Conservation (phyloP, 305 asterid species). For the Fraxinus velutina region DNA sequence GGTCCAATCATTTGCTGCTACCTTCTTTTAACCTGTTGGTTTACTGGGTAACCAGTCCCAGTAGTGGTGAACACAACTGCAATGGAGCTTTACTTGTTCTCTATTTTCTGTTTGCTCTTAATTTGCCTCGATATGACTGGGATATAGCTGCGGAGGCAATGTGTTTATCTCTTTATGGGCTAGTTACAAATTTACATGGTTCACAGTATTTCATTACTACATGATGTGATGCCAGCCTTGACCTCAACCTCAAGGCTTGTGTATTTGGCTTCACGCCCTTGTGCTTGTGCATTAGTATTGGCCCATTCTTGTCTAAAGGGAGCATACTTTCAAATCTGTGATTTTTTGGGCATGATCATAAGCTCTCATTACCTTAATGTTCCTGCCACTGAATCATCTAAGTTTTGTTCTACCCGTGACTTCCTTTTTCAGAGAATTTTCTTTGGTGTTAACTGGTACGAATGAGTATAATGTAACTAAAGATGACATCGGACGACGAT, state of each 20-base stretch:
- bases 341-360: slow-evolving; percentile 9
- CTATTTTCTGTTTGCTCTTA: background rate
- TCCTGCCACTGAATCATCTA: slow-evolving; percentile 17
- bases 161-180: slow-evolving; percentile 11
- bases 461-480: slow-evolving; percentile 69
- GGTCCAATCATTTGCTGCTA: slow-evolving; percentile 13
- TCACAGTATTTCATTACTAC: background rate
- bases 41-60: background rate
- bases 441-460: slow-evolving; percentile 65
- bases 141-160: background rate
- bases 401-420: slow-evolving; percentile 14
- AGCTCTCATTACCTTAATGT: background rate
- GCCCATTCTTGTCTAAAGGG: background rate
- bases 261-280: background rate
- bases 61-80: background rate
- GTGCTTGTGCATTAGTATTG: background rate
- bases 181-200: background rate
- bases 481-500: slow-evolving; percentile 69
- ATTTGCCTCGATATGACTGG: background rate
- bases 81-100: background rate
- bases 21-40: slow-evolving; percentile 9
- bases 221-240: background rate
- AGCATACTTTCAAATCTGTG: slow-evolving; percentile 3
- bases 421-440: slow-evolving; percentile 53
- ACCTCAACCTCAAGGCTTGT: background rate